Base-by-base conservation (phyloP, 2,329 filamentous ascomycete genomes). In the Sarocladium brachiariae region DNA sequence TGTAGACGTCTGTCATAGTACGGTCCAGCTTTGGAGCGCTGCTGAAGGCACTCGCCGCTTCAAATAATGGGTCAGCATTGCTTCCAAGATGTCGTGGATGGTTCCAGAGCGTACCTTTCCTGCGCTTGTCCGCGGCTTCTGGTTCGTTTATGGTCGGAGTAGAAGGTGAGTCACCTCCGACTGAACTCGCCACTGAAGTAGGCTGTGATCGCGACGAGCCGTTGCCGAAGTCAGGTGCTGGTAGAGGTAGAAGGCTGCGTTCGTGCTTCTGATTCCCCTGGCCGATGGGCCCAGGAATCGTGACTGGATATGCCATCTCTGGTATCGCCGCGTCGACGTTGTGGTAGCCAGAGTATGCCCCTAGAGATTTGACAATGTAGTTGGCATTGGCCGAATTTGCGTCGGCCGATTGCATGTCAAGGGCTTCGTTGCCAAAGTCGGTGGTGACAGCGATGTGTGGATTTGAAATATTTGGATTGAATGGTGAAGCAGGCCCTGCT, bases 1-100 rank as follows among this genome's bases (percentile, higher is more conserved):
- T 78, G 61, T 87, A 92, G 47, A 89, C 78, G 61, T 95, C 89
- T 16, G 89, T 92, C 70, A 93, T 89, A 1, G 90, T 93, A 51
- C 89, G 79, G 58, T 90, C 85, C 56, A 95, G 78, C 68, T 92
- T 93, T 23, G 90, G 86, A 23, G 83, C 72, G 34, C 74, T 72
- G 54, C 72, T 67, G 57, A 71, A 72, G 56, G 16, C 61, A 52
- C 50, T 49, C 23, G 23, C 21, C 9, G 34, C 25, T 39, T 39
- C 35, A 21, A 39, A 8, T 16, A 21, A 16, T 21, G 25, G n/a
- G 10, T 30, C 14, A 34, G 30, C 43, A 35, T 37, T 49, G 45
- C 35, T 37, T 50, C 16, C 45, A 49, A n/a, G n/a, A n/a, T 23
- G 33, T 10, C 13, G 37, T n/a, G 21, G 39, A 30, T 27, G 24